Percentiles rank a stretch among this genome's conserved stretches.
Evolutionary conservation across 805 yeast species (phyloP).

Genomic region (Metschnikowia santaceciliae): DNA sequence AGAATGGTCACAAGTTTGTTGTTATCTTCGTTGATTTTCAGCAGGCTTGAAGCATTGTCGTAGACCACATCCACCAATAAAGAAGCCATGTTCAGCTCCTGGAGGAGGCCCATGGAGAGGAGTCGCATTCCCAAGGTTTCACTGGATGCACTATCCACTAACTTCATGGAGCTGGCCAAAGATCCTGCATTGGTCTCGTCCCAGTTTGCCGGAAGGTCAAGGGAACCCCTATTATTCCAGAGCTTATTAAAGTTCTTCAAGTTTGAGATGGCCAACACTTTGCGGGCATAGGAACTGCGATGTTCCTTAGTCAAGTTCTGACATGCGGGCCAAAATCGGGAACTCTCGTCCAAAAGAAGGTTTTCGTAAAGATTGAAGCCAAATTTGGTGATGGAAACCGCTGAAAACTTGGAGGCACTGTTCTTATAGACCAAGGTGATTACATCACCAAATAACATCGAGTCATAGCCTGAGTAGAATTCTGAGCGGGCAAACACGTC

Average conservation of each 20-base stretch:
- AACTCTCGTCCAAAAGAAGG: constrained; percentile 25
- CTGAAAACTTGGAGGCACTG: constrained; percentile 42
- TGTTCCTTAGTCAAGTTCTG: constrained; percentile 54
- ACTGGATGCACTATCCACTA: constrained; percentile 53
- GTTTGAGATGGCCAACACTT: constrained; percentile 71
- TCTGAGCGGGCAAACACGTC: constrained; percentile 46
- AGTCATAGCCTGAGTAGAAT: constrained; percentile 50
- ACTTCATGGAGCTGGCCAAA: constrained; percentile 61
- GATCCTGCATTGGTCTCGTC: constrained; percentile 87
- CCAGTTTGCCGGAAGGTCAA: constrained; percentile 41
- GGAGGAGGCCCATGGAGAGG: constrained; percentile 55
- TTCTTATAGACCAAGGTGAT: constrained; percentile 50
- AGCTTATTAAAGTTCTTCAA: constrained; percentile 64
- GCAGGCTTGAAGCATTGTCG: constrained; percentile 36
- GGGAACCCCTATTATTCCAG: constrained; percentile 31
- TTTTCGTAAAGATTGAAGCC: constrained; percentile 52
- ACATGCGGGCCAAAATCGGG: constrained; percentile 77
- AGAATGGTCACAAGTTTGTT: constrained; percentile 70
- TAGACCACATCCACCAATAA: constrained; percentile 73
- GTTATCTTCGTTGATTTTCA: constrained; percentile 53
- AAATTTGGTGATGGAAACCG: constrained; percentile 55
- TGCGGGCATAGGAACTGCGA: constrained; percentile 57
- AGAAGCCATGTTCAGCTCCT: constrained; percentile 47
- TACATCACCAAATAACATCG: constrained; percentile 41
- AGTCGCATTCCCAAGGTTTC: constrained; percentile 53